Percentiles rank a stretch among this genome's conserved stretches.
Evolutionary conservation across 345 rosid species (phyloP).

Genomic region (Hibiscus trionum): DNA sequence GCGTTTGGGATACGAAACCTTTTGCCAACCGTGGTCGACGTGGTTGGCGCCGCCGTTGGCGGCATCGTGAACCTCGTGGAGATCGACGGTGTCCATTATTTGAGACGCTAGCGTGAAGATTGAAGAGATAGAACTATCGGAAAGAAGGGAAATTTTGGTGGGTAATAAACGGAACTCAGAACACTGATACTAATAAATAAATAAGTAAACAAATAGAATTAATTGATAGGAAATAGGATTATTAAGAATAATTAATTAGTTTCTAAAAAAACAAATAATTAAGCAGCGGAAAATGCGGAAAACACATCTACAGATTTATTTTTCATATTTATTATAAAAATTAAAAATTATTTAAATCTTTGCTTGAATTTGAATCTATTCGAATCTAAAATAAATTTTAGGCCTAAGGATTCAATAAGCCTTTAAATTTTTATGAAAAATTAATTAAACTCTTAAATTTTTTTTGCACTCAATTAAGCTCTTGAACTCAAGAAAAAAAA

Average conservation of each 20-base stretch:
- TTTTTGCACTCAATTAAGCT: too few relatives aligned
- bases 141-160: not conserved
- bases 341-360: not conserved
- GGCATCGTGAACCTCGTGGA: constrained; percentile 18
- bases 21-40: constrained; percentile 66
- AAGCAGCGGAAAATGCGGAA: not conserved
- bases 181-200: not conserved
- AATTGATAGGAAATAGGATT: too few relatives aligned
- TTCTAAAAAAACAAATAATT: not conserved
- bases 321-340: not conserved
- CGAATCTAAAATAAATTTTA: too few relatives aligned
- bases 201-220: not conserved
- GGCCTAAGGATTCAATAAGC: too few relatives aligned
- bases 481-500: too few relatives aligned
- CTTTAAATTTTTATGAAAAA: too few relatives aligned
- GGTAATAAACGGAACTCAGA: not conserved
- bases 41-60: constrained; percentile 6
- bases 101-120: not conserved
- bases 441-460: too few relatives aligned
- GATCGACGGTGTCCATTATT: constrained; percentile 18
- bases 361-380: too few relatives aligned
- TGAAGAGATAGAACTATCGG: not conserved
- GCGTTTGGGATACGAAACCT: constrained; percentile 61
- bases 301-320: not conserved
- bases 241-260: not conserved